Conservation (phyloP, 129 eudicot genomes). For the Pseudognaphalium luteoalbum region DNA sequence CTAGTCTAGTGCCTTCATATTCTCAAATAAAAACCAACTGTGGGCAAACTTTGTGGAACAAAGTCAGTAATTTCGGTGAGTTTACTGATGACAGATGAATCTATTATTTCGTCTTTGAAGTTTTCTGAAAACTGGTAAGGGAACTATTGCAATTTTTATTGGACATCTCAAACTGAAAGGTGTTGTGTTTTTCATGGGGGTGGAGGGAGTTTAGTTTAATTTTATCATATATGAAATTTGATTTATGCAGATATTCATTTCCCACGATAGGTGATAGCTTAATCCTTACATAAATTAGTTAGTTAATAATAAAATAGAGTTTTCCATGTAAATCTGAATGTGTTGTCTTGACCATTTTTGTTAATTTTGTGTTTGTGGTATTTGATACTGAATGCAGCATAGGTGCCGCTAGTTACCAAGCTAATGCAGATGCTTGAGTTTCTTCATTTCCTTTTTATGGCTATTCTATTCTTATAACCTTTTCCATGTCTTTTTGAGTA, state of each 20-base stretch:
- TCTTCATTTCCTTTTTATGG: neutral
- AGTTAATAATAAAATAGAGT: neutral
- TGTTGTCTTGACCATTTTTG: neutral
- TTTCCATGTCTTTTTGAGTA: neutral
- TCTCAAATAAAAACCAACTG: neutral
- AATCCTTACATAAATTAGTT: neutral
- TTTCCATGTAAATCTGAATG: neutral
- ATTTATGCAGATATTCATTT: constrained; percentile 9
- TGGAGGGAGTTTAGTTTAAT: neutral
- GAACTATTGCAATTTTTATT: neutral
- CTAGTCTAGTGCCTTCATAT: constrained; percentile 13
- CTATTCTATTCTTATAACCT: neutral
- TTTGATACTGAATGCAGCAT: neutral
- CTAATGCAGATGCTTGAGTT: neutral
- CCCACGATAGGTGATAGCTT: neutral
- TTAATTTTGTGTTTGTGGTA: neutral
- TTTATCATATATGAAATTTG: neutral
- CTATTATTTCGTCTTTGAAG: neutral
- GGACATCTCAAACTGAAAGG: neutral
- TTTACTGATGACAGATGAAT: constrained; percentile 4
- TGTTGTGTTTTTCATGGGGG: neutral
- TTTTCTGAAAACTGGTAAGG: too few species aligned
- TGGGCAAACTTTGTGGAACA: constrained; percentile 16
- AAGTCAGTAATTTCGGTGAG: neutral
- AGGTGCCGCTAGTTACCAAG: too few species aligned